Base-by-base conservation (phyloP, 148 eudicot species). In the Oxyria digyna region DNA sequence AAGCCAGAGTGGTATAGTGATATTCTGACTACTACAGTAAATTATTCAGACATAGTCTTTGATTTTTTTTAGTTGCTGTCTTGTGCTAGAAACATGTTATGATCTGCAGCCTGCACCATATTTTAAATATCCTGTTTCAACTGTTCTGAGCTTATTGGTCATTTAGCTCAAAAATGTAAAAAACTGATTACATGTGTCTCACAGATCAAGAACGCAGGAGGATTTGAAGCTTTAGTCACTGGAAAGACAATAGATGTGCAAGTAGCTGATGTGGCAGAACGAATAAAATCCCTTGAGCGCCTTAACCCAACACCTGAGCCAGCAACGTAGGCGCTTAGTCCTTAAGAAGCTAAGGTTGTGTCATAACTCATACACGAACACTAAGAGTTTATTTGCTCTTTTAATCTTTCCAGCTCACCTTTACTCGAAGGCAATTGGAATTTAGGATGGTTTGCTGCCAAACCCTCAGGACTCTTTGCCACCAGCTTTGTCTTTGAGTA, bases 291-390 rank as follows among this genome's bases (percentile, higher is more conserved):
- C 74, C 98, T 92, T 71, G 98, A 92, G 82, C 80, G 94, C 62
- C 88, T 92, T 64, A 92, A 89, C 80, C 98, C 98, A 57, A 79
- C 96, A 15, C 88, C 98, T 78, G 87, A 96, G 29, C 98, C 98
- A 63, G 85, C 98, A 75, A 92, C 96, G 98, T 92, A 87, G 76
- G 96, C 80, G 80, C 78, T 89, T 73, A 46, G 50, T 71, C 70
- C 46, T 68, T 62, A 64, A 64, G n/a, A n/a, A 40, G 31, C 49
- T 43, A 24, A 74, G 20, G 62, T 17, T 57, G 43, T 42, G 17
- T 74, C 69, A 17, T 42, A 66, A 68, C 54, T 70, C 50, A 55
- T 52, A 68, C 62, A 21, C 49, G 57, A 23, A 54, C 5, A 45
- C 20, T 45, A 65, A 54, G 68, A 80, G 41, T 81, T 84, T 75